These are phyloP conservation scores for Tetraselmis chui DNA, from an alignment of 139 green algal species.

Conservation along the genomic window DNA sequence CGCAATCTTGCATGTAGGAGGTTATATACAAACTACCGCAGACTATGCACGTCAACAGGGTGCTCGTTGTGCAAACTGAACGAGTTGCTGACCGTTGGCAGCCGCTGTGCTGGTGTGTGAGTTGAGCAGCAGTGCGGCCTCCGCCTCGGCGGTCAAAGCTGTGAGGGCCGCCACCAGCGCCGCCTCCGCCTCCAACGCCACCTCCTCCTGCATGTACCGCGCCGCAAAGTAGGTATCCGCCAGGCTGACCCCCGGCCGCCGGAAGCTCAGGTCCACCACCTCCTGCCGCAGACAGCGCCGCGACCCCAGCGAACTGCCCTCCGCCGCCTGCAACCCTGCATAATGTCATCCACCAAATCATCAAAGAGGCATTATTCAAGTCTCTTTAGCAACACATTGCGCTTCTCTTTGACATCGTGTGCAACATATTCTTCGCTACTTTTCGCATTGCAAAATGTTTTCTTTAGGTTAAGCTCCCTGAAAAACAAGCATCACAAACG, in stretches of 20 bases:
- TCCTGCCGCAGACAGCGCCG: background rate
- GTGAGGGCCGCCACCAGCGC: background rate
- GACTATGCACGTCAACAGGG: no score
- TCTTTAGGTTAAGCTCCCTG: no score
- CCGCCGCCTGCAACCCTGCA: background rate
- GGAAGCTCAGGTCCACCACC: background rate
- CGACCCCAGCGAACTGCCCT: background rate
- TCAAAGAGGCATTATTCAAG: no score
- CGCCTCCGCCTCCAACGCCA: background rate
- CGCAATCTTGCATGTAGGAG: no score
- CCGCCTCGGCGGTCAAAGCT: background rate
- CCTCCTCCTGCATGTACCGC: background rate
- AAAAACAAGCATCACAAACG: no score
- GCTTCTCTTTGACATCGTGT: no score
- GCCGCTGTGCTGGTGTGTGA: background rate
- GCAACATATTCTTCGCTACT: no score
- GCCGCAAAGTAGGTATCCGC: background rate
- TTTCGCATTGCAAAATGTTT: no score
- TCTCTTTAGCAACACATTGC: no score
- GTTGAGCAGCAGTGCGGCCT: background rate
- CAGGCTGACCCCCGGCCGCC: background rate
- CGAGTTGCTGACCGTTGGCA: background rate
- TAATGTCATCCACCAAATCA: no score
- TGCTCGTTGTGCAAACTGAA: no score
- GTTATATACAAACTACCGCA: no score